phyloP scores from a whole-genome alignment of 1,284 basidiomycete species.

The Heterobasidion parviporum region DNA sequence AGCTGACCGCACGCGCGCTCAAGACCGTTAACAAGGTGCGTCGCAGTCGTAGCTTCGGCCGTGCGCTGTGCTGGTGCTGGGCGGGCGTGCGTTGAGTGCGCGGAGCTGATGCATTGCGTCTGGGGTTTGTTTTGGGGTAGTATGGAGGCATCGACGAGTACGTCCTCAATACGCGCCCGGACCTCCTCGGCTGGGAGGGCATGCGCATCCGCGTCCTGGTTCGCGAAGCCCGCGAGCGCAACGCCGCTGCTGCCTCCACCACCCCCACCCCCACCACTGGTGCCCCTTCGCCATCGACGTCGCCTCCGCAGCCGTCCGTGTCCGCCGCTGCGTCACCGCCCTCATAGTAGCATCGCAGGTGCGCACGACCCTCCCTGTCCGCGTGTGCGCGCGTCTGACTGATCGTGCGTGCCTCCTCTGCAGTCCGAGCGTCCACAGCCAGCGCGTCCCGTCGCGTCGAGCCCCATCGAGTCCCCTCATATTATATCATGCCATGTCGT shows the following conservation, averaged over 20 bases:
- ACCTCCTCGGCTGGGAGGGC: constrained; percentile 65
- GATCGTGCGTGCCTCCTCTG: too few relatives aligned
- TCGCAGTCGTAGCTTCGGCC: neutral
- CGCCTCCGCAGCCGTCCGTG: too few relatives aligned
- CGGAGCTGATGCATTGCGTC: neutral
- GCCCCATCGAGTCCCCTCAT: too few relatives aligned
- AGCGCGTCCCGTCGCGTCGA: too few relatives aligned
- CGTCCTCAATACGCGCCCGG: constrained; percentile 55
- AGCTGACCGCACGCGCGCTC: constrained; percentile 67
- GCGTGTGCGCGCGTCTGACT: too few relatives aligned
- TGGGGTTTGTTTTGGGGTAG: constrained; percentile 23
- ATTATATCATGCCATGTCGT: too few relatives aligned
- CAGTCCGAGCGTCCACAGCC: too few relatives aligned
- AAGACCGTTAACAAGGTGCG: constrained; percentile 74
- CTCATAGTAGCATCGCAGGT: too few relatives aligned
- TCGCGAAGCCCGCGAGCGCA: constrained; percentile 16
- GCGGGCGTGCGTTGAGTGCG: neutral
- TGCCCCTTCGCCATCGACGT: too few relatives aligned
- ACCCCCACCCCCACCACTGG: too few relatives aligned
- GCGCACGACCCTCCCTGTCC: too few relatives aligned
- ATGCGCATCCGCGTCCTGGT: constrained; percentile 63
- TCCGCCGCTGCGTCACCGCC: too few relatives aligned
- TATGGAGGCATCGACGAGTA: constrained; percentile 78
- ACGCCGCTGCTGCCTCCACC: neutral
- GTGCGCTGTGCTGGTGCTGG: neutral